Percentiles rank a stretch among this genome's conserved stretches.
Conservation (phyloP, 2,329 filamentous ascomycete genomes). For the Epichloe aotearoae region DNA sequence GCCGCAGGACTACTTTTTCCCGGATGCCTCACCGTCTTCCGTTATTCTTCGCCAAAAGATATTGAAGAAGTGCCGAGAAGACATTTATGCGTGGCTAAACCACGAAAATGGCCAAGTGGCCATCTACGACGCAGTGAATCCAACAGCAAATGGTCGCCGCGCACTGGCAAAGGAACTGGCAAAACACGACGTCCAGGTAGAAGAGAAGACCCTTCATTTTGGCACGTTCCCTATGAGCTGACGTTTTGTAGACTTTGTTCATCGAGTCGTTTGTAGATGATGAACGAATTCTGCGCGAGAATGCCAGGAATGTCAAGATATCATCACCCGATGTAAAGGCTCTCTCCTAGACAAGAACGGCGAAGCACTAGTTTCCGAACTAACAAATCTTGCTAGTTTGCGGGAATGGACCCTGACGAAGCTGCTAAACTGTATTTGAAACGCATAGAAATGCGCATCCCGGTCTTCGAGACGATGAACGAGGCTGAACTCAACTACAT, state of each 20-base stretch:
- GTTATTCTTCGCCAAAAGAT: slow-evolving; percentile 96
- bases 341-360: neutral
- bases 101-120: slow-evolving; percentile 97
- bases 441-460: slow-evolving; percentile 84
- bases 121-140: slow-evolving; percentile 97
- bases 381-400: slow-evolving; percentile 42
- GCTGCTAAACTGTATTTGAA: slow-evolving; percentile 84
- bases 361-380: neutral
- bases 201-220: neutral
- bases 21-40: slow-evolving; percentile 82
- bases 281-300: slow-evolving; percentile 86
- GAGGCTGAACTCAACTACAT: slow-evolving; percentile 92
- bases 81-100: slow-evolving; percentile 92
- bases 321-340: slow-evolving; percentile 75
- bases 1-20: slow-evolving; percentile 95
- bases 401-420: slow-evolving; percentile 82
- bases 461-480: slow-evolving; percentile 92
- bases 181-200: slow-evolving; percentile 88
- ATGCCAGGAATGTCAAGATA: slow-evolving; percentile 94
- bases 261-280: slow-evolving; percentile 94
- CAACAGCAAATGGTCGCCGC: slow-evolving; percentile 65
- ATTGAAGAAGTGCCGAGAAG: slow-evolving; percentile 89
- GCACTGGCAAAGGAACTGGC: slow-evolving; percentile 89
- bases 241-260: slow-evolving; percentile 65
- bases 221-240: neutral